Evolutionary conservation across 495 filamentous ascomycete genomes (phyloP), one percentile per base, ranked within the genome.

Genomic region (Daldinia bambusicola): DNA sequence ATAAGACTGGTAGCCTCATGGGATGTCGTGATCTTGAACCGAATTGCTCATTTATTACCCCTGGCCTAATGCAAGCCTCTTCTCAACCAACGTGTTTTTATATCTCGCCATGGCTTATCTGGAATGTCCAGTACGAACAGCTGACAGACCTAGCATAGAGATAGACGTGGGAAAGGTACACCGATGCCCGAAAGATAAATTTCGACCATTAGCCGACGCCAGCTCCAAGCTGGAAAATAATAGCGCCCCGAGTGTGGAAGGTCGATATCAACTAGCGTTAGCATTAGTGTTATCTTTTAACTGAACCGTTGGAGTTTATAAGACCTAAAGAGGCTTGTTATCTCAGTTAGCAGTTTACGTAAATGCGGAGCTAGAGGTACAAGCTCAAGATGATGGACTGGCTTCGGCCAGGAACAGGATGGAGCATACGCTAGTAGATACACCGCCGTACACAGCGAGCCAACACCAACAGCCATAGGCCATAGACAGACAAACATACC

Each of bases 41-140:
- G 53, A 45, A 32, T 52, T 61, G 61, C 55, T 58, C 20, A 36
- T 67, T 43, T 43, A 20, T 65, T 63, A 61, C 69, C 69, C 69
- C 69, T 72, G 64, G 18, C 16, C 22, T 45, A 55, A 48, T 61
- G 55, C 55, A 72, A 52, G 69, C 41, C 64, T 61, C 34, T 68
- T 71, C 26, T 55, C 32, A 55, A 61, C 45, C 30, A 52, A 68
- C 61, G 40, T 41, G 55, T 31, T 31, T 57, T 22, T 18, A 34
- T 50, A 62, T 65, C 32, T 58, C 51, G 61, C 52, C 65, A 57
- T 62, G 20, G 37, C 43, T 69, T 56, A 63, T 65, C 63, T 62
- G 53, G 57, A n/a, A 61, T 48, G 9, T 10, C 34, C 26, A 26
- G 63, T 63, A 71, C 53, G 63, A 67, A 18, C 36, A 61, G 34